Conservation (phyloP, 2,329 filamentous ascomycete species). For the Fusarium pininemorale region DNA sequence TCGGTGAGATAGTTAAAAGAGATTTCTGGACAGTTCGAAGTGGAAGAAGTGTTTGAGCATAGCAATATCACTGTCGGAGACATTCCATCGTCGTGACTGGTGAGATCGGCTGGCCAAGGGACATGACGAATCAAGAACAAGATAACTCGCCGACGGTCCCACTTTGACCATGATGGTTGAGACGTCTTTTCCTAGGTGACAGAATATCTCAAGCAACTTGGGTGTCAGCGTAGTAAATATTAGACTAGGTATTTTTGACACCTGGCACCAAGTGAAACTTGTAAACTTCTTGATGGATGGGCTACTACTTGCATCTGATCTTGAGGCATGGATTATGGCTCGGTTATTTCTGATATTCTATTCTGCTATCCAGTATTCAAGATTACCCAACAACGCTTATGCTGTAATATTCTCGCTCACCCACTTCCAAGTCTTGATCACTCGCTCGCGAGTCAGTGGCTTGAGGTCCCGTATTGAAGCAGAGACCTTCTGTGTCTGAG, state of each 20-base stretch:
- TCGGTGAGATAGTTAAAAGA: not conserved
- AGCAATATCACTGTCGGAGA: not conserved
- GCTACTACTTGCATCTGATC: too few species aligned
- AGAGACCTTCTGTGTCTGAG: slow-evolving; percentile 8
- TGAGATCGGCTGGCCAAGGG: rapidly evolving
- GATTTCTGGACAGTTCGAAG: not conserved
- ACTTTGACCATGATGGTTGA: not conserved
- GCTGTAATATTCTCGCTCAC: slow-evolving; percentile 4
- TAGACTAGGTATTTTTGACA: not conserved
- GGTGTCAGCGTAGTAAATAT: rapidly evolving
- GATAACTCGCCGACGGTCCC: not conserved
- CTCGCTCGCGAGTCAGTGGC: slow-evolving; percentile 20
- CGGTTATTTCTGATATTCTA: not conserved
- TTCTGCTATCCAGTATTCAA: rapidly evolving
- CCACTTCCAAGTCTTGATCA: slow-evolving; percentile 39
- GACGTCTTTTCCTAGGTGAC: not conserved
- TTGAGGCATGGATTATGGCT: rapidly evolving
- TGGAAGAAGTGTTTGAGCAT: not conserved
- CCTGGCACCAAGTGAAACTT: rapidly evolving
- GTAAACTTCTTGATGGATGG: not conserved
- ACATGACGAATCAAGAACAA: not conserved
- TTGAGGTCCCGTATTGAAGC: slow-evolving; percentile 5
- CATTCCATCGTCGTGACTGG: not conserved
- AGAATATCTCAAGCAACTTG: not conserved
- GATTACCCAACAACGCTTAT: not conserved